A percentile compares a stretch with the other conserved stretches of the same genome.
These are phyloP conservation scores for Leishmania tropica DNA, from an alignment of 208 protist species.

Conservation along the genomic window DNA sequence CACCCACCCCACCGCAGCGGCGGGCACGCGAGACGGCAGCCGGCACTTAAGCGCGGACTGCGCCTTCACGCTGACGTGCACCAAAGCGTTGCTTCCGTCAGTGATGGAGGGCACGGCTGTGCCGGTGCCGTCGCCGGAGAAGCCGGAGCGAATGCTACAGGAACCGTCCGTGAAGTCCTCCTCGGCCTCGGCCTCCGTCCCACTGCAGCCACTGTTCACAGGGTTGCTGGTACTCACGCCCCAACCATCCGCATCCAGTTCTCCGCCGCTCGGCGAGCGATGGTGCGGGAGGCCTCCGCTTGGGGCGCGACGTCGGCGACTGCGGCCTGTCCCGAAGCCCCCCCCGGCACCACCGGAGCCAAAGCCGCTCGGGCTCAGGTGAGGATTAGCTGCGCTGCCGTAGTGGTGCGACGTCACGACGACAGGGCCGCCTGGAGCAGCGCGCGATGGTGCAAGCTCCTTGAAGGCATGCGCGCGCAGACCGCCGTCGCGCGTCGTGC, in stretches of 20 bases:
- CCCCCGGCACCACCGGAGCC: conserved; percentile 1
- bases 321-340: conserved; percentile 7
- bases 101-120: conserved; percentile 10
- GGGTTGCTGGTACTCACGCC: conserved; percentile 6
- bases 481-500: conserved; percentile 45
- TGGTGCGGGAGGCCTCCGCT: conserved; percentile 10
- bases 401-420: conserved; percentile 3
- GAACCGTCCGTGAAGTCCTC: conserved; percentile 27
- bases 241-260: conserved; percentile 23
- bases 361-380: conserved; percentile 1
- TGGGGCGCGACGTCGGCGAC: conserved; percentile 13
- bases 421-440: neutral
- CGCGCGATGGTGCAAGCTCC: conserved; percentile 10
- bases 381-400: neutral
- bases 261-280: conserved; percentile 2
- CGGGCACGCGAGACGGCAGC: conserved; percentile 46
- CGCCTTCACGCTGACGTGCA: conserved; percentile 21
- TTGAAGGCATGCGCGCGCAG: conserved; percentile 50
- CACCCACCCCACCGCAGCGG: conserved; percentile 52
- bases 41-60: conserved; percentile 39
- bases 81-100: conserved; percentile 19
- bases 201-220: conserved; percentile 21
- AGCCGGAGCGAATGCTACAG: conserved; percentile 24
- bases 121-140: conserved; percentile 16
- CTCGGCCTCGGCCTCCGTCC: conserved; percentile 29